Evolutionary conservation across 176 grass and related monocot genomes (phyloP).

Genomic region (Avena sativa): DNA sequence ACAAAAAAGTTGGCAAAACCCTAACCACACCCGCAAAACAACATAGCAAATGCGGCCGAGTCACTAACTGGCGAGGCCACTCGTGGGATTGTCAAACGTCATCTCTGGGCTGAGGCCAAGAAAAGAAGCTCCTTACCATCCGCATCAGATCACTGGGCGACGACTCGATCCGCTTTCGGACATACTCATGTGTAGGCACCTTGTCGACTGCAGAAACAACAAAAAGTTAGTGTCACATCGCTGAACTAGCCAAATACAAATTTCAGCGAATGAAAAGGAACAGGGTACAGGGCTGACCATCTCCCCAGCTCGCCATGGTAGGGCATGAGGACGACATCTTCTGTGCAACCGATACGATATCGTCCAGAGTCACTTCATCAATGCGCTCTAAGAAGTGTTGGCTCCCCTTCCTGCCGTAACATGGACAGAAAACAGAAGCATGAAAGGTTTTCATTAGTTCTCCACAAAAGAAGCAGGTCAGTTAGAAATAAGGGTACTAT

Average conservation of each 20-base stretch:
- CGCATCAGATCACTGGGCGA: not conserved
- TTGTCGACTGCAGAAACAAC: not conserved
- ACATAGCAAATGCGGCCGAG: not conserved
- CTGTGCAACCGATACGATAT: constrained; percentile 50
- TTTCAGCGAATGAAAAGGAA: not conserved
- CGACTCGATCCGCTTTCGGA: not conserved
- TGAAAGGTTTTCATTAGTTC: not conserved
- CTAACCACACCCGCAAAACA: not conserved
- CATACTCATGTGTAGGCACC: not conserved
- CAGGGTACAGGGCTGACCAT: constrained; percentile 12
- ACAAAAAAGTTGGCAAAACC: not conserved
- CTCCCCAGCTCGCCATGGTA: constrained; percentile 56
- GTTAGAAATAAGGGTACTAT: not conserved
- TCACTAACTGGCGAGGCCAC: not conserved
- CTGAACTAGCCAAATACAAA: not conserved
- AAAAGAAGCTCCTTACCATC: not conserved
- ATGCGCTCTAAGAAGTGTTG: constrained; percentile 49
- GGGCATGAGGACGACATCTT: constrained; percentile 50
- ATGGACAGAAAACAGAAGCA: not conserved
- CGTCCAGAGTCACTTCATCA: constrained; percentile 50
- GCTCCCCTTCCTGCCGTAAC: constrained; percentile 42
- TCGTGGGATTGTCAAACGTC: not conserved
- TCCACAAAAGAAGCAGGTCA: not conserved
- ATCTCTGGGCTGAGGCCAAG: not conserved
- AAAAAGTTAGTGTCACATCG: too few species aligned